phyloP scores from a whole-genome alignment of 768 basidiomycete species.

The Thelephora ganbajun region DNA sequence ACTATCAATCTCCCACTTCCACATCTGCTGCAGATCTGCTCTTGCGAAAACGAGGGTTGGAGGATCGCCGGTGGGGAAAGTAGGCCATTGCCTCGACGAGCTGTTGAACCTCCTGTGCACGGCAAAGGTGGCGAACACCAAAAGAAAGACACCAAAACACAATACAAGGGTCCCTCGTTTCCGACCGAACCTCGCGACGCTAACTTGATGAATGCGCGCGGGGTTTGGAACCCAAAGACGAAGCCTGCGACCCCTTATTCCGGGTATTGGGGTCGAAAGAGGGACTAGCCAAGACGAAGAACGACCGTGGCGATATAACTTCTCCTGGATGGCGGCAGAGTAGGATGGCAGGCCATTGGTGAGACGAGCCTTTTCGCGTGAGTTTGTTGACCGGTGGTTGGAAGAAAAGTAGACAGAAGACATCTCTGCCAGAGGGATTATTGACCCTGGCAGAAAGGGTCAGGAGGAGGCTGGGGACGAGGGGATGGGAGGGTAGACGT shows the following conservation, averaged over 20 bases:
- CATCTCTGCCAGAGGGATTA: conserved; percentile 17
- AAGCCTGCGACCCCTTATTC: conserved; percentile 37
- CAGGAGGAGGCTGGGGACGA: background rate
- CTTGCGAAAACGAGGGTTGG: conserved; percentile 63
- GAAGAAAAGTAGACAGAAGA: conserved; percentile 34
- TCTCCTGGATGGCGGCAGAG: conserved; percentile 53
- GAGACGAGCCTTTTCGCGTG: conserved; percentile 27
- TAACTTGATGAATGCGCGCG: conserved; percentile 41
- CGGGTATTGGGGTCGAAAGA: conserved; percentile 46
- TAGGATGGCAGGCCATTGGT: conserved; percentile 31
- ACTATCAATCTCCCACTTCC: conserved; percentile 89
- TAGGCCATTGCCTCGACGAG: conserved; percentile 43
- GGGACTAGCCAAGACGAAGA: conserved; percentile 42
- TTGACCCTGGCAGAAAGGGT: background rate
- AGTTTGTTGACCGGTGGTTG: conserved; percentile 31
- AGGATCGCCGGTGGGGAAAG: conserved; percentile 35
- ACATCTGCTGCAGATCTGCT: conserved; percentile 79
- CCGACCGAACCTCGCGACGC: conserved; percentile 42
- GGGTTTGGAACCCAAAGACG: conserved; percentile 50
- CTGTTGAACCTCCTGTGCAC: conserved; percentile 48
- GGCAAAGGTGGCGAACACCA: conserved; percentile 44
- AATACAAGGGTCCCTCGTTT: conserved; percentile 42
- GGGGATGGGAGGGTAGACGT: too few species aligned
- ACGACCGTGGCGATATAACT: conserved; percentile 34
- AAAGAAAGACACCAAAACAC: conserved; percentile 28